Percentiles rank a stretch among this genome's conserved stretches.
phyloP scores from a whole-genome alignment of 1,284 basidiomycete species.

The Malassezia arunalokei region DNA sequence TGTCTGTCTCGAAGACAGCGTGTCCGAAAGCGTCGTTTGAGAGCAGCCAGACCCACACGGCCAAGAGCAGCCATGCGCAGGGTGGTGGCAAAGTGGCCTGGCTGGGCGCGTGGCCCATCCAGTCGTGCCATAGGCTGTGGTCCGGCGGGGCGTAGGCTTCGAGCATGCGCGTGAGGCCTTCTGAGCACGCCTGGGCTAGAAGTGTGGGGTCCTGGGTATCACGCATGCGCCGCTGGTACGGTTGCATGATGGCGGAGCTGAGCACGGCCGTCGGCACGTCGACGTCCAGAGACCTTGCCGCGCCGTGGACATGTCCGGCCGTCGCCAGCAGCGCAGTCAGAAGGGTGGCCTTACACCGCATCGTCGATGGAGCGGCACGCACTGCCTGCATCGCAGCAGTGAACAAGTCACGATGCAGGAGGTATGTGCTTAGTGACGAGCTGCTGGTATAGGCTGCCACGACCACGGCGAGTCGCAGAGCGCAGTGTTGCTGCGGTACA shows the following conservation, averaged over 20 bases:
- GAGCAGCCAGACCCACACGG: constrained; percentile 12
- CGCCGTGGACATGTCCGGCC: constrained; percentile 22
- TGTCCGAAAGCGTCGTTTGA: not conserved
- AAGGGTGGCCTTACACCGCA: constrained; percentile 29
- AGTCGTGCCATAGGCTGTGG: not conserved
- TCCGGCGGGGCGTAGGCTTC: not conserved
- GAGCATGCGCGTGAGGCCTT: constrained; percentile 3
- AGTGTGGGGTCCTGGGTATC: constrained; percentile 4
- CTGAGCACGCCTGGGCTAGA: constrained; percentile 9
- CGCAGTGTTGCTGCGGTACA: constrained; percentile 16
- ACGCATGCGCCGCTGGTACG: constrained; percentile 15
- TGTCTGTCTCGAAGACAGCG: not conserved
- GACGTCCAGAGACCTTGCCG: not conserved
- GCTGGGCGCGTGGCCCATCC: not conserved
- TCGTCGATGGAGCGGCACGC: constrained; percentile 10
- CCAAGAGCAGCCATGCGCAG: not conserved
- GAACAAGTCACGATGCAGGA: constrained; percentile 35
- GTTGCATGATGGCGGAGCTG: constrained; percentile 7
- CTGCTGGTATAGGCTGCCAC: constrained; percentile 26
- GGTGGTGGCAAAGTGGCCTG: constrained; percentile 5
- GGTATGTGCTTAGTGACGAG: constrained; percentile 35
- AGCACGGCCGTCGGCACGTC: constrained; percentile 5
- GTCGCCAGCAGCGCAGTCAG: constrained; percentile 35
- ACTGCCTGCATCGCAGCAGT: constrained; percentile 19
- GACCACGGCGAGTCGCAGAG: constrained; percentile 28